phyloP scores from a whole-genome alignment of 352 stramenopile species.

The Aphanomyces cochlioides region DNA sequence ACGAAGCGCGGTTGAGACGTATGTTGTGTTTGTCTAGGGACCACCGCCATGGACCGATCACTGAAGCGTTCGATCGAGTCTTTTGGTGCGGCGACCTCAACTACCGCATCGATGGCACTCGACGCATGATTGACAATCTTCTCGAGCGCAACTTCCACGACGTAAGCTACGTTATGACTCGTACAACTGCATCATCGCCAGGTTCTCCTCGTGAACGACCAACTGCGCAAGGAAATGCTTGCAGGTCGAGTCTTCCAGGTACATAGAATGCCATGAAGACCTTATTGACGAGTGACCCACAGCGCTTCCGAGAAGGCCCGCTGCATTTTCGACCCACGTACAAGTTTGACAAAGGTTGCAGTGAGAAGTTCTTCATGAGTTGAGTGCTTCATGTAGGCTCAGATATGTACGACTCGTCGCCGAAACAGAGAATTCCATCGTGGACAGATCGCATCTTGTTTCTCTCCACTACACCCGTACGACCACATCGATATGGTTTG shows the following conservation, averaged over 20 bases:
- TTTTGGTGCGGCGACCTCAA: constrained; percentile 95
- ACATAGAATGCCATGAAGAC: background rate
- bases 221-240: constrained; percentile 82
- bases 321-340: constrained; percentile 93
- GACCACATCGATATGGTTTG: background rate
- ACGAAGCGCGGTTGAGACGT: background rate
- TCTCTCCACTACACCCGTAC: background rate
- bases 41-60: constrained; percentile 34
- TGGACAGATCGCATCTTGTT: constrained; percentile 96
- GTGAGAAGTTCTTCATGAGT: background rate
- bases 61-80: constrained; percentile 79
- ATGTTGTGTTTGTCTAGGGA: background rate
- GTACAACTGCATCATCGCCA: background rate
- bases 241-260: constrained; percentile 74
- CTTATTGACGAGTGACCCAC: background rate
- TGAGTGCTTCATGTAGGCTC: constrained; percentile 31
- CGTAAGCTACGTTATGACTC: background rate
- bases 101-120: constrained; percentile 90
- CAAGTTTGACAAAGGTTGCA: constrained; percentile 91
- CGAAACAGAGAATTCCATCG: constrained; percentile 92
- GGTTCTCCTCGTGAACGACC: constrained; percentile 87
- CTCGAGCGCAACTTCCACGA: constrained; percentile 67
- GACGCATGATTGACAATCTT: constrained; percentile 81
- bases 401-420: constrained; percentile 90
- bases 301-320: constrained; percentile 85